Conservation (phyloP, 2,329 filamentous ascomycete species). For the Ceratocystis lukuohia region DNA sequence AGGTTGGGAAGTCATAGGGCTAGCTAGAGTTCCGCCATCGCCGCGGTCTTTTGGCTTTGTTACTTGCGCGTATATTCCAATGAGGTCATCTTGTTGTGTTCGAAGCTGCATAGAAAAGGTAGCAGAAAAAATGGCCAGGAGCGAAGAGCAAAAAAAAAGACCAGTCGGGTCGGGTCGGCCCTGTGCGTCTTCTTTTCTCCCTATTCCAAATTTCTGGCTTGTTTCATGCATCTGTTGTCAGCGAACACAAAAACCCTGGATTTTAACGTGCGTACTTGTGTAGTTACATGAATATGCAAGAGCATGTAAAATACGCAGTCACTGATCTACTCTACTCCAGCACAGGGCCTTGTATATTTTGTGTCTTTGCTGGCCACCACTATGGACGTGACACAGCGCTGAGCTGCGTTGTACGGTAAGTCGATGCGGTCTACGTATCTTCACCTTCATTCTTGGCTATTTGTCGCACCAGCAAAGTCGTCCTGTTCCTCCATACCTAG, state of each 20-base stretch:
- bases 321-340: neutral
- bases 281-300: no score
- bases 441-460: no score
- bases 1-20: neutral
- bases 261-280: no score
- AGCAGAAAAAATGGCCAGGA: conserved; percentile 2
- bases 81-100: conserved; percentile 2
- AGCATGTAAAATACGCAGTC: neutral
- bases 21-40: neutral
- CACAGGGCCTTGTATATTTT: neutral
- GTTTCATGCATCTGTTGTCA: no score
- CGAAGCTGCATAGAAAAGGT: neutral
- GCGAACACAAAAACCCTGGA: neutral
- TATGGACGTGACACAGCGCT: neutral
- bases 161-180: neutral
- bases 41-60: neutral
- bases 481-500: neutral
- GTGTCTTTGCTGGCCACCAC: neutral
- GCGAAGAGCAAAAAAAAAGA: neutral
- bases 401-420: neutral
- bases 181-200: no score
- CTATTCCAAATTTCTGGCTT: no score
- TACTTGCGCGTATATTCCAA: neutral
- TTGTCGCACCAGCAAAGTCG: no score
- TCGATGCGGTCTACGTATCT: no score